These are phyloP conservation scores for Grammothele lineata DNA, from an alignment of 768 basidiomycete genomes.

Conservation along the genomic window DNA sequence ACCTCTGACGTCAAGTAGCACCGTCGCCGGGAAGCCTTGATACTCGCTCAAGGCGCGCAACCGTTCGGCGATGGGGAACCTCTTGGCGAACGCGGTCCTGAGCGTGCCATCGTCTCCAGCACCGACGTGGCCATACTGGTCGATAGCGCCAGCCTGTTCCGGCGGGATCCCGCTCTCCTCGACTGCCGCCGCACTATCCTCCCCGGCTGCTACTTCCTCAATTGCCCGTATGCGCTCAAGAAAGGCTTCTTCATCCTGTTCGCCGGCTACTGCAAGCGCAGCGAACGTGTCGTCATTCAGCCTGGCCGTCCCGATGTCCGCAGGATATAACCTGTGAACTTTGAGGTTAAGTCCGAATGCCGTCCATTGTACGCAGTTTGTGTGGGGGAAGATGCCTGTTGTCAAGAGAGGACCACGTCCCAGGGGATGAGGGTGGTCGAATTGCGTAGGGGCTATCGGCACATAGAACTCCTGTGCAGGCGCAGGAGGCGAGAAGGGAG, in stretches of 20 bases:
- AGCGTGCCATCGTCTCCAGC: too few species aligned
- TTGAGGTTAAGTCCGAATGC: slow-evolving; percentile 19
- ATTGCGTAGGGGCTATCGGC: slow-evolving; percentile 10
- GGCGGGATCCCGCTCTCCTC: too few species aligned
- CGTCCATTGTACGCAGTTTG: slow-evolving; percentile 21
- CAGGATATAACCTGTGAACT: too few species aligned
- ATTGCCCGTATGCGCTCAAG: background rate
- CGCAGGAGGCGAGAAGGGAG: slow-evolving; percentile 9
- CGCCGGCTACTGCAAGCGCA: background rate
- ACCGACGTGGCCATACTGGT: too few species aligned
- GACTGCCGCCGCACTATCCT: background rate
- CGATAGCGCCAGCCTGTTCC: too few species aligned
- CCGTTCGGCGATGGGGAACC: too few species aligned
- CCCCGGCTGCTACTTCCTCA: too few species aligned
- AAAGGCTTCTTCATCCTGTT: slow-evolving; percentile 2
- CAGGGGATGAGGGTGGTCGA: background rate
- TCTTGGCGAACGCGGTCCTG: too few species aligned
- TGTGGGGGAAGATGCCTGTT: slow-evolving; percentile 22
- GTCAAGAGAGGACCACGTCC: slow-evolving; percentile 9
- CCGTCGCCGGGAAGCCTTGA: too few species aligned
- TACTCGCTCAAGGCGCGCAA: too few species aligned
- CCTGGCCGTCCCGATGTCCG: too few species aligned
- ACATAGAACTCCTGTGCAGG: slow-evolving; percentile 1
- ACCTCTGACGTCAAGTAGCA: too few species aligned
- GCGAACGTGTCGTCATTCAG: slow-evolving; percentile 2